A percentile compares a stretch with the other conserved stretches of the same genome.
phyloP scores from a whole-genome alignment of 2,329 filamentous ascomycete genomes.

The Colletotrichum sp. region DNA sequence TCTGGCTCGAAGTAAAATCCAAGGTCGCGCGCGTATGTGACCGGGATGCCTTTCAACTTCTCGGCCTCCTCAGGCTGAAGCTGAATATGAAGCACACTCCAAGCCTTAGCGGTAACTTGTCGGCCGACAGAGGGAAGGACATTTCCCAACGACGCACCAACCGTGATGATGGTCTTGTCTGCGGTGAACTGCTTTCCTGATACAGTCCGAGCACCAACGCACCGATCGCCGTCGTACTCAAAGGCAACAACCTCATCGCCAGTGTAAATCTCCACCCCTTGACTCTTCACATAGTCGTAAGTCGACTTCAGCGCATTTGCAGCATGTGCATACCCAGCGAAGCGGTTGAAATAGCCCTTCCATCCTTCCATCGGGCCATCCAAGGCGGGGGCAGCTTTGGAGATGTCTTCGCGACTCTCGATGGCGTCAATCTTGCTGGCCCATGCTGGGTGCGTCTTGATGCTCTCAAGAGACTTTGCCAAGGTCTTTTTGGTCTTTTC shows the following conservation, averaged over 20 bases:
- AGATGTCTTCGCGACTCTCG: constrained; percentile 39
- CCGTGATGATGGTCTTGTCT: background rate
- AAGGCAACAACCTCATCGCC: background rate
- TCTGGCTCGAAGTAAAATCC: constrained; percentile 72
- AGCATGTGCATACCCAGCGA: constrained; percentile 62
- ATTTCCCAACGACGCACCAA: background rate
- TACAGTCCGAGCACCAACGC: constrained; percentile 29
- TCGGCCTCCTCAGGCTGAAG: constrained; percentile 59
- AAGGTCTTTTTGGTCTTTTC: constrained; percentile 48
- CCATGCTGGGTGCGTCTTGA: constrained; percentile 42
- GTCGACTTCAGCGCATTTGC: constrained; percentile 54
- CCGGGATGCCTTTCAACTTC: constrained; percentile 60
- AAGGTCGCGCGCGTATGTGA: constrained; percentile 64
- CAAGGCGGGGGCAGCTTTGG: constrained; percentile 47
- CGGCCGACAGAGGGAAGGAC: background rate
- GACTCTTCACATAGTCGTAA: constrained; percentile 41
- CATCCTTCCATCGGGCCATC: constrained; percentile 53
- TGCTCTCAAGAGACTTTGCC: constrained; percentile 39
- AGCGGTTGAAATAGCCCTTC: constrained; percentile 63
- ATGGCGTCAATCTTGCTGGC: constrained; percentile 41
- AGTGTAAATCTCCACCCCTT: background rate
- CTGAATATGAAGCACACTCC: constrained; percentile 64
- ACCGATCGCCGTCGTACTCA: background rate
- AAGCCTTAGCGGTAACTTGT: constrained; percentile 27
- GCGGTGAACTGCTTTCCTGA: constrained; percentile 27